phyloP scores from a whole-genome alignment of 345 rosid species.

The Heritiera littoralis region DNA sequence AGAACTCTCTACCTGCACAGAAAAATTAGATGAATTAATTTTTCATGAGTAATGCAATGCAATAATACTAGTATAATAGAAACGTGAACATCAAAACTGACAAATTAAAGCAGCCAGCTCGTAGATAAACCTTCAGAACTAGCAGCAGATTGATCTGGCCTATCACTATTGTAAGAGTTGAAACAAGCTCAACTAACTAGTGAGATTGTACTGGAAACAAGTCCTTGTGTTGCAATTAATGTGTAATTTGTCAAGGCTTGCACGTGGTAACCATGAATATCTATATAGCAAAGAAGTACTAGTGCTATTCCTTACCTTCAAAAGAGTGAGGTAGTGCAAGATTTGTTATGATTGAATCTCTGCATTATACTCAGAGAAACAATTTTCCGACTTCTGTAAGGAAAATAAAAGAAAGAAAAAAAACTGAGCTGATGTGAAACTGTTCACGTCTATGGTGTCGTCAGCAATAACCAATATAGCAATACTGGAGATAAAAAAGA shows the following conservation, averaged over 20 bases:
- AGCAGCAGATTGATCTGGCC: background rate
- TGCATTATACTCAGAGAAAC: background rate
- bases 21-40: background rate
- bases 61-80: background rate
- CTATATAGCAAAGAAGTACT: too few relatives aligned
- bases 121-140: background rate
- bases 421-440: too few relatives aligned
- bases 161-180: too few relatives aligned
- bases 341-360: background rate
- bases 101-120: constrained; percentile 1
- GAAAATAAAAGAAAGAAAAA: too few relatives aligned
- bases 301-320: background rate
- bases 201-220: background rate
- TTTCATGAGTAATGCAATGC: too few relatives aligned
- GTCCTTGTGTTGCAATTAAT: background rate
- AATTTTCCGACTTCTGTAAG: background rate
- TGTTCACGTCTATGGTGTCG: background rate
- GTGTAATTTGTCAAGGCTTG: too few relatives aligned
- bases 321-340: background rate
- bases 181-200: background rate
- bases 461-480: too few relatives aligned
- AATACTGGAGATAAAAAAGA: background rate
- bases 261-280: too few relatives aligned
- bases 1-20: background rate
- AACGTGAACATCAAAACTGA: background rate